Evolutionary conservation across 352 stramenopile species (phyloP).

Genomic region (Pythium chondricola): DNA sequence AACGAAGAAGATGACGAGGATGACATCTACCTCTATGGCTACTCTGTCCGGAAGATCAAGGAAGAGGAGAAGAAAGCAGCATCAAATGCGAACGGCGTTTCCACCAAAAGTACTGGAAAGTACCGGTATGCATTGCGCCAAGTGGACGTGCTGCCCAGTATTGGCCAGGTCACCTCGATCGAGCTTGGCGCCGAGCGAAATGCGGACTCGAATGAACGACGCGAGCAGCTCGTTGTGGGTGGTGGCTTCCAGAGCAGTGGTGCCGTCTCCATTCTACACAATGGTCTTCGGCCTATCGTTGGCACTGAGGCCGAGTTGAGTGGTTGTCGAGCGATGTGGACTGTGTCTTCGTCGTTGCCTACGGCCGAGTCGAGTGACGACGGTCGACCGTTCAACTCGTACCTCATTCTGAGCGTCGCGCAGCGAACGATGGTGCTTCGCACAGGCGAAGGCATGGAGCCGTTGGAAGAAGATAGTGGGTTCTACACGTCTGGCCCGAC

Average conservation of each 20-base stretch:
- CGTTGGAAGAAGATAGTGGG: constrained; percentile 73
- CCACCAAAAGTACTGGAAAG: constrained; percentile 8
- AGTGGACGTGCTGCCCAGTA: constrained; percentile 61
- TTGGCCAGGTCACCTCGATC: constrained; percentile 81
- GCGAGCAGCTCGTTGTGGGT: constrained; percentile 74
- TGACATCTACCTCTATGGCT: constrained; percentile 64
- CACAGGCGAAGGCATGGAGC: constrained; percentile 80
- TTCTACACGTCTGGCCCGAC: constrained; percentile 82
- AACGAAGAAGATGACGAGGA: constrained; percentile 67
- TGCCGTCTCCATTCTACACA: constrained; percentile 71
- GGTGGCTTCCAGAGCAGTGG: constrained; percentile 56
- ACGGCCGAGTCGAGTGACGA: constrained; percentile 40
- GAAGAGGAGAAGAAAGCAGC: constrained; percentile 8
- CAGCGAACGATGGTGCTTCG: constrained; percentile 82
- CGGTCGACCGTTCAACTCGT: constrained; percentile 60
- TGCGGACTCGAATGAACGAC: constrained; percentile 67
- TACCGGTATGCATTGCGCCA: constrained; percentile 48
- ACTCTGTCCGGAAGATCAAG: constrained; percentile 17
- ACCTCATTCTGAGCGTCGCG: constrained; percentile 75
- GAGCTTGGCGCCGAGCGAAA: constrained; percentile 74
- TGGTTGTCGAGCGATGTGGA: constrained; percentile 84
- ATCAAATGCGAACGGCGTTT: not conserved
- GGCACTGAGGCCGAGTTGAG: constrained; percentile 74
- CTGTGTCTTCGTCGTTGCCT: constrained; percentile 61
- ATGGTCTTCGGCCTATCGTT: constrained; percentile 77